Base-by-base conservation (phyloP, 148 eudicot genomes). In the Amaranthus palmeri region DNA sequence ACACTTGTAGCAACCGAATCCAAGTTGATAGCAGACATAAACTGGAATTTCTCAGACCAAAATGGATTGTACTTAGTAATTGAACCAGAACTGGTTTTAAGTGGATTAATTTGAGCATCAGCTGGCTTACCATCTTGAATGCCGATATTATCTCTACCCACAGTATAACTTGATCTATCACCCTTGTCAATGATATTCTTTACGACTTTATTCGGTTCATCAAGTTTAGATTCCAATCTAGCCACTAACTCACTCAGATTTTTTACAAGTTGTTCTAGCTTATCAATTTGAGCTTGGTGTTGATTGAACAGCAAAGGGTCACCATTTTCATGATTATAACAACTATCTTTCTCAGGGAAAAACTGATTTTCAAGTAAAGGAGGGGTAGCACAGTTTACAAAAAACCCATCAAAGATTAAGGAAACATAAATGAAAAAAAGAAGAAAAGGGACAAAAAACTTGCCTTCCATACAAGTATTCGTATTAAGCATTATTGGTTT, bases 1-100 rank as follows among this genome's bases (percentile, higher is more conserved):
- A 96, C 72, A 54, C 87, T 84, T 18, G 87, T 90, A 5, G 93
- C 93, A 61, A 66, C 69, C 3, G 92, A 83, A 54, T 83, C 85
- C 64, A 96, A 74, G 68, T 78, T 88, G 70, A 96, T 93, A 3
- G 97, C 99, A 0, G 97, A 88, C 68, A 88, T 83, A 72, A 87
- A 85, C 69, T 88, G 93, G 56, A 96, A 96, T 67, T 85, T 85
- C 81, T 96, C 97, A 6, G 93, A 85, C 99, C 99, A 96, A 77
- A 88, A 83, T 1, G 90, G 81, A 69, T 86, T 88, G 73, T 83
- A 90, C 69, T 83, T 95, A 0, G 91, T 88, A 14, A 91, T 86
- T 0, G 78, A 70, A n/a, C 69, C 76, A 44, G 80, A 75, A 47
- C 70, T 81, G 14, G 77, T 61, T 69, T 76, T 80, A n/a, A 68